phyloP scores from a whole-genome alignment of 1,139 yeast species.

The Pichia terricola region DNA sequence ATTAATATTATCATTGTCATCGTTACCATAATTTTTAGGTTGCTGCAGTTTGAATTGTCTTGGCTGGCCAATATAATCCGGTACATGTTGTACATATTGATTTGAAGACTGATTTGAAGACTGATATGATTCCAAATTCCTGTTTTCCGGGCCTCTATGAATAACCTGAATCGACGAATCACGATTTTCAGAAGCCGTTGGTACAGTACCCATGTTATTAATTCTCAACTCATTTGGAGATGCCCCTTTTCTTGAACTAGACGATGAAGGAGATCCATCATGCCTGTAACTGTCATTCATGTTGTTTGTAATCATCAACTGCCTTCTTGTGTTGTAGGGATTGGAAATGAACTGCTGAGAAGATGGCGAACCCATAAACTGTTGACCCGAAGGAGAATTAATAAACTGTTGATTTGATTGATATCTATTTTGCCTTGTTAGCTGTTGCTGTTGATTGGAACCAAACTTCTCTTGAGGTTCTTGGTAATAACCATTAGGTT shows the following conservation, averaged over 20 bases:
- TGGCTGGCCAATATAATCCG: slow-evolving; percentile 7
- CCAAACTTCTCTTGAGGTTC: too few relatives aligned
- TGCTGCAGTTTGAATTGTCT: not conserved
- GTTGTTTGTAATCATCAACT: slow-evolving; percentile 22
- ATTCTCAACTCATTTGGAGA: slow-evolving; percentile 7
- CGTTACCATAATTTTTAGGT: not conserved
- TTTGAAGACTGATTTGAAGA: not conserved
- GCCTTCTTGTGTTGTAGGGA: slow-evolving; percentile 2
- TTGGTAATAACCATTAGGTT: not conserved
- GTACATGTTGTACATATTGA: slow-evolving; percentile 2
- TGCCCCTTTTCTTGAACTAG: slow-evolving; percentile 7
- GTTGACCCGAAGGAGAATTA: not conserved
- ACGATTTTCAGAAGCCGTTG: slow-evolving; percentile 8
- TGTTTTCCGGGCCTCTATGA: slow-evolving; percentile 24
- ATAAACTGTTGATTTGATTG: not conserved
- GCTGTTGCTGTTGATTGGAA: not conserved
- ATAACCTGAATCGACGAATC: slow-evolving; percentile 25
- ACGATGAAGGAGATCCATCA: slow-evolving; percentile 9
- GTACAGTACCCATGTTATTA: slow-evolving; percentile 4
- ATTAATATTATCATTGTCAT: not conserved
- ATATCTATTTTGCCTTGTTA: not conserved
- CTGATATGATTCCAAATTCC: slow-evolving; percentile 12
- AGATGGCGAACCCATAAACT: not conserved
- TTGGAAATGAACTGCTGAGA: not conserved
- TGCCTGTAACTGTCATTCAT: slow-evolving; percentile 8